Conservation (phyloP, 2,329 filamentous ascomycete species). For the Ophiostoma ulmi region DNA sequence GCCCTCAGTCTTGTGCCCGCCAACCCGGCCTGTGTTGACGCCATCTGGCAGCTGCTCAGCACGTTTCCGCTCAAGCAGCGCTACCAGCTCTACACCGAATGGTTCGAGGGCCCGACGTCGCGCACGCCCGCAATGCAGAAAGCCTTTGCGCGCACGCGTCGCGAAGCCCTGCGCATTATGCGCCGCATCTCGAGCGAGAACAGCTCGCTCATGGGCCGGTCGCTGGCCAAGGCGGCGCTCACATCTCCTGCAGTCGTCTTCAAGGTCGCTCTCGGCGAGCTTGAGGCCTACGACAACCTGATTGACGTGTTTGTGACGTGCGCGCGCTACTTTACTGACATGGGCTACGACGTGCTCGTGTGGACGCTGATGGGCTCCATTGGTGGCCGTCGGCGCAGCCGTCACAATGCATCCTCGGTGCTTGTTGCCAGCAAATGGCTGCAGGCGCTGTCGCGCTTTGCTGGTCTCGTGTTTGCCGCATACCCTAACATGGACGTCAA, state of each 20-base stretch:
- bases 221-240: constrained; percentile 85
- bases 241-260: constrained; percentile 90
- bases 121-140: constrained; percentile 69
- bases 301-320: constrained; percentile 94
- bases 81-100: constrained; percentile 89
- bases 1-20: constrained; percentile 78
- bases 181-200: constrained; percentile 89
- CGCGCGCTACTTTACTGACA: constrained; percentile 83
- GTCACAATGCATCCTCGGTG: constrained; percentile 58
- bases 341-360: constrained; percentile 88
- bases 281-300: constrained; percentile 90
- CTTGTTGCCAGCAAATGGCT: constrained; percentile 86
- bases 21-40: constrained; percentile 79
- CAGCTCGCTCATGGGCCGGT: constrained; percentile 76
- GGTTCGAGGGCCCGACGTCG: constrained; percentile 76
- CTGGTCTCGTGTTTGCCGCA: constrained; percentile 81
- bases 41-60: constrained; percentile 78
- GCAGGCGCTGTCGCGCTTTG: constrained; percentile 81
- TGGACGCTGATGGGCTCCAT: constrained; percentile 83
- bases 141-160: constrained; percentile 69
- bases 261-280: constrained; percentile 78
- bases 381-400: constrained; percentile 55
- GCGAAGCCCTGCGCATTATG: constrained; percentile 78
- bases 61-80: constrained; percentile 70
- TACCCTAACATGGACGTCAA: constrained; percentile 79